Base-by-base conservation (phyloP, 192 early-diverging fungal species). In the Coemansia sp. region DNA sequence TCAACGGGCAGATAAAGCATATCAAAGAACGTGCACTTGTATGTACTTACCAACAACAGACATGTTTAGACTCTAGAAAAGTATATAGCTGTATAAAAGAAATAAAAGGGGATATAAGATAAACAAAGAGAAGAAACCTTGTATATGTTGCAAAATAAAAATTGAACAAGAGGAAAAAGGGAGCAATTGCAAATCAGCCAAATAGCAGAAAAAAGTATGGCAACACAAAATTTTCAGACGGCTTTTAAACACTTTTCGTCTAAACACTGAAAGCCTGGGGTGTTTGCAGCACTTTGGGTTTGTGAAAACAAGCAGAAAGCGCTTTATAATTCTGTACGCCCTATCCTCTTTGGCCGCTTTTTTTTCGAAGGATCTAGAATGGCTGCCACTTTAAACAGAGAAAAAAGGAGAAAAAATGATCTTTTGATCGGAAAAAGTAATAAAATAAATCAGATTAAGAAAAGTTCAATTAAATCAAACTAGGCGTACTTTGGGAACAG, bases 11-110 rank as follows among this genome's bases (percentile, higher is more conserved):
- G n/a, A n/a, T n/a, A n/a, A n/a, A n/a, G n/a, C n/a, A n/a, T n/a
- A n/a, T n/a, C n/a, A n/a, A n/a, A n/a, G n/a, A n/a, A n/a, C n/a
- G n/a, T n/a, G n/a, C n/a, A n/a, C n/a, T n/a, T n/a, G n/a, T n/a
- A n/a, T n/a, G 7, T 33, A 70, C 68, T 12, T 70, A 70, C 68
- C 68, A 48, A 70, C 68, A 63, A 70, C 68, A 70, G 68, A 70
- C 68, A 70, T 70, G 60, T 22, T 57, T 57, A 62, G 54, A 20
- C 34, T 61, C 56, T 56, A 30, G 30, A 17, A 31, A 31, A 55
- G 31, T 61, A 25, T 60, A 50, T 51, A 48, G 33, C 16, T 60
- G 8, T 31, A 60, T 29, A 49, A 59, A 29, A 36, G 28, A 25
- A 36, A 36, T 25, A 57, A 20, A 34, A 51, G 32, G 30, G 54